Evolutionary conservation across 192 early-diverging fungal species (phyloP).

Genomic region (Martensiomyces pterosporus): DNA sequence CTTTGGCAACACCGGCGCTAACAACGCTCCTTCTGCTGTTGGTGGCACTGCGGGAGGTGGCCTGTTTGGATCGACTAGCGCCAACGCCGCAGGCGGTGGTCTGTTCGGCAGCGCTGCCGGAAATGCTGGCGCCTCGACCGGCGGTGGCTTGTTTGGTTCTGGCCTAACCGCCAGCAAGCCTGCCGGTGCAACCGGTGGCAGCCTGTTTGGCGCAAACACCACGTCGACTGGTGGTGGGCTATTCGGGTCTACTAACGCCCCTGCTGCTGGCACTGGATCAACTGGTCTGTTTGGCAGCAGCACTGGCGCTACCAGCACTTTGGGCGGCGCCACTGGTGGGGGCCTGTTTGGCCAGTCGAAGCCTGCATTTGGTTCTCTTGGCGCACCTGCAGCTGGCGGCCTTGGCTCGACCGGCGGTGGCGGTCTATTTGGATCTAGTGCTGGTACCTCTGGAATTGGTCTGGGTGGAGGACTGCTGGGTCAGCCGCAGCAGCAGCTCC

Average conservation of each 20-base stretch:
- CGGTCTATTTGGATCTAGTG: slow-evolving; percentile 22
- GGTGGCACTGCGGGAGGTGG: slow-evolving; percentile 32
- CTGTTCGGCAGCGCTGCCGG: slow-evolving; percentile 21
- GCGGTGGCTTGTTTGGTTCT: slow-evolving; percentile 17
- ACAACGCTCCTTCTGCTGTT: slow-evolving; percentile 10
- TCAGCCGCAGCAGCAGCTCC: slow-evolving; percentile 15
- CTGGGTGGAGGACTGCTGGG: slow-evolving; percentile 8
- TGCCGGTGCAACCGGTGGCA: slow-evolving; percentile 14
- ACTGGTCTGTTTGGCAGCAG: slow-evolving; percentile 1
- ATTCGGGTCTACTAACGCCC: too few species aligned
- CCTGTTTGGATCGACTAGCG: slow-evolving; percentile 16
- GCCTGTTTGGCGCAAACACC: slow-evolving; percentile 17
- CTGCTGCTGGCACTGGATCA: too few species aligned
- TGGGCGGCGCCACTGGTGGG: slow-evolving; percentile 4
- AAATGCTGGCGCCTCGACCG: slow-evolving; percentile 7
- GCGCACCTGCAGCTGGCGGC: neutral
- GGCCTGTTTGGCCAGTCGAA: slow-evolving; percentile 5
- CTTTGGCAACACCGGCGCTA: slow-evolving; percentile 36
- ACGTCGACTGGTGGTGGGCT: too few species aligned
- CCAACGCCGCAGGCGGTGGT: slow-evolving; percentile 11
- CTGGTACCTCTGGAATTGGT: neutral
- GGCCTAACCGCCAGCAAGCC: too few species aligned
- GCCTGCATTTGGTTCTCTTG: slow-evolving; percentile 29
- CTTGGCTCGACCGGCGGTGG: slow-evolving; percentile 39
- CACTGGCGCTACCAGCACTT: neutral